Conservation (phyloP, 148 eudicot species). For the Oxyria digyna region DNA sequence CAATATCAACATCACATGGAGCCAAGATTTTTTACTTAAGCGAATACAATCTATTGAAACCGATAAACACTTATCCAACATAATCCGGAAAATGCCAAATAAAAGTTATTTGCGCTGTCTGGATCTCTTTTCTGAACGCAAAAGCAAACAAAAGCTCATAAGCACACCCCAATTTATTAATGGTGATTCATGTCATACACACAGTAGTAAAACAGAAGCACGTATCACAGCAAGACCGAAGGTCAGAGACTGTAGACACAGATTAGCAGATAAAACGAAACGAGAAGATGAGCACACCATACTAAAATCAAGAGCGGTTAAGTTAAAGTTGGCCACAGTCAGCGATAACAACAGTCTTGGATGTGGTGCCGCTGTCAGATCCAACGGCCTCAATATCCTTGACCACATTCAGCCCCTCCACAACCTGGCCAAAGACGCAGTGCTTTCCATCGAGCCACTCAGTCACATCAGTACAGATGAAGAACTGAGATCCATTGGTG, state of each 20-base stretch:
- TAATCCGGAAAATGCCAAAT: too few relatives aligned
- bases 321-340: slow-evolving; percentile 36
- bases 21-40: too few relatives aligned
- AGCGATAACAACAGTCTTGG: slow-evolving; percentile 33
- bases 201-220: background rate
- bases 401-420: slow-evolving; percentile 49
- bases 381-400: slow-evolving; percentile 44
- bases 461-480: slow-evolving; percentile 49
- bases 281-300: background rate
- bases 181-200: background rate
- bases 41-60: too few relatives aligned
- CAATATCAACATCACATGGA: too few relatives aligned
- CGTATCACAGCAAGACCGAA: background rate
- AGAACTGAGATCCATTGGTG: slow-evolving; percentile 57
- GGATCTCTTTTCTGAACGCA: too few relatives aligned
- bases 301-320: background rate
- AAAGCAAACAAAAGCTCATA: too few relatives aligned
- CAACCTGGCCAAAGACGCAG: slow-evolving; percentile 40
- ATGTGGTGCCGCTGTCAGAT: slow-evolving; percentile 20
- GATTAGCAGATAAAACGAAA: background rate
- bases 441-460: slow-evolving; percentile 57
- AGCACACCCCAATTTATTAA: background rate
- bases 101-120: too few relatives aligned
- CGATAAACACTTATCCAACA: too few relatives aligned
- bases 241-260: background rate